Conservation (phyloP, 345 rosid genomes). For the Sisymbrium irio region DNA sequence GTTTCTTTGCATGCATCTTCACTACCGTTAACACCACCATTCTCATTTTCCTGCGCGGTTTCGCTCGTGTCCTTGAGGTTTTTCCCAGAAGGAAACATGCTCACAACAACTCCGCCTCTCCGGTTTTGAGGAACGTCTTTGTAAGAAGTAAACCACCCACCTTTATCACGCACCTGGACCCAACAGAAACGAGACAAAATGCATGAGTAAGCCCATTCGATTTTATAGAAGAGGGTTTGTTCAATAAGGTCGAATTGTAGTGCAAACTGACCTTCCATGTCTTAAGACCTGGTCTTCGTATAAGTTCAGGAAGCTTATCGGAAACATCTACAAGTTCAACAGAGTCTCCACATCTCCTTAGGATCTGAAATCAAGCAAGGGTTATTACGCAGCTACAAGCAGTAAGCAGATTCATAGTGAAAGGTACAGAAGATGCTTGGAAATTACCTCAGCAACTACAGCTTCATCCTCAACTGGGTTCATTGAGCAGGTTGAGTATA, state of each 20-base stretch:
- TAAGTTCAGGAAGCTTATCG: slow-evolving; percentile 72
- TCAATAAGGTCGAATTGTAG: background rate
- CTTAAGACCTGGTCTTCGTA: slow-evolving; percentile 76
- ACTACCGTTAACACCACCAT: background rate
- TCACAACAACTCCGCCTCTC: slow-evolving; percentile 56
- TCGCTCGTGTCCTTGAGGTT: slow-evolving; percentile 14
- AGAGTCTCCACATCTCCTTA: slow-evolving; percentile 74
- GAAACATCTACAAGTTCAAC: slow-evolving; percentile 91
- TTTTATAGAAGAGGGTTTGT: background rate
- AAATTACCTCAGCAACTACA: slow-evolving; percentile 86
- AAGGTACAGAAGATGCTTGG: background rate
- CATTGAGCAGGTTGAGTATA: slow-evolving; percentile 97
- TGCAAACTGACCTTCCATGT: slow-evolving; percentile 73
- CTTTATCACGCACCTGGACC: slow-evolving; percentile 71
- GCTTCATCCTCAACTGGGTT: slow-evolving; percentile 98
- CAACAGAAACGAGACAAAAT: background rate
- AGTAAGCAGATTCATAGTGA: background rate
- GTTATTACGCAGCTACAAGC: background rate
- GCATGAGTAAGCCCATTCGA: background rate
- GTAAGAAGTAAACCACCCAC: slow-evolving; percentile 71
- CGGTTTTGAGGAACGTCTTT: slow-evolving; percentile 54
- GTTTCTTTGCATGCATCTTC: slow-evolving; percentile 26
- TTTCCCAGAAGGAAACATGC: slow-evolving; percentile 89
- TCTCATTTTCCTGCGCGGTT: slow-evolving; percentile 5
- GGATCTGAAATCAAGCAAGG: slow-evolving; percentile 45